phyloP scores from a whole-genome alignment of 2,329 filamentous ascomycete species.

The Aquanectria penicillioides region DNA sequence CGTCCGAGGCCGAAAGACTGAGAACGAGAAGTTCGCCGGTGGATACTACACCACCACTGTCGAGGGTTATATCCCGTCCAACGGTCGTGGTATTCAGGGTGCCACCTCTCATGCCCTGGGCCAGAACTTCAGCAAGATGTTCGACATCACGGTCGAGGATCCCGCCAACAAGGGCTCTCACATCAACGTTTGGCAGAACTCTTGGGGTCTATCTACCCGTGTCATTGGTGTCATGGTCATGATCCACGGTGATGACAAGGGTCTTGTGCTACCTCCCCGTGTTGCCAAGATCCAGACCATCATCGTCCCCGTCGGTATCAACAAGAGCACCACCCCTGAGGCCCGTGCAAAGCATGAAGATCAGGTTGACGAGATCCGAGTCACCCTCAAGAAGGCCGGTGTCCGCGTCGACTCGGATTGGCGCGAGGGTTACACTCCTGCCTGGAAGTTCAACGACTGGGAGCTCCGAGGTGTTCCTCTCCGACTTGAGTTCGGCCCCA shows the following conservation, averaged over 20 bases:
- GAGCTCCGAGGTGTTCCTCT: slow-evolving; percentile 96
- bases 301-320: slow-evolving; percentile 92
- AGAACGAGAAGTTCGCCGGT: slow-evolving; percentile 98
- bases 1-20: slow-evolving; percentile 92
- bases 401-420: slow-evolving; percentile 84
- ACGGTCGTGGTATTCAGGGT: slow-evolving; percentile 95
- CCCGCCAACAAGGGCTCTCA: slow-evolving; percentile 82
- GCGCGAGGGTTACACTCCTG: slow-evolving; percentile 91
- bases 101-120: slow-evolving; percentile 94
- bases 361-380: slow-evolving; percentile 77
- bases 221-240: slow-evolving; percentile 99
- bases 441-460: slow-evolving; percentile 99
- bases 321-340: slow-evolving; percentile 84
- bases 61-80: slow-evolving; percentile 95
- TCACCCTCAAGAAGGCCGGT: slow-evolving; percentile 75
- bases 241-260: slow-evolving; percentile 96
- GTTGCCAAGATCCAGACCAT: slow-evolving; percentile 88
- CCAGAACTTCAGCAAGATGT: slow-evolving; percentile 99
- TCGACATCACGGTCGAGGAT: slow-evolving; percentile 96
- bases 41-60: slow-evolving; percentile 97
- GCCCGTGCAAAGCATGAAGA: slow-evolving; percentile 80
- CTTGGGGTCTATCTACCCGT: slow-evolving; percentile 96
- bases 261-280: slow-evolving; percentile 90
- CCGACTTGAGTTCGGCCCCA: slow-evolving; percentile 94
- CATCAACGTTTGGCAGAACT: slow-evolving; percentile 97